Evolutionary conservation across 805 yeast genomes (phyloP).

Genomic region (Sungouiella thailandica): DNA sequence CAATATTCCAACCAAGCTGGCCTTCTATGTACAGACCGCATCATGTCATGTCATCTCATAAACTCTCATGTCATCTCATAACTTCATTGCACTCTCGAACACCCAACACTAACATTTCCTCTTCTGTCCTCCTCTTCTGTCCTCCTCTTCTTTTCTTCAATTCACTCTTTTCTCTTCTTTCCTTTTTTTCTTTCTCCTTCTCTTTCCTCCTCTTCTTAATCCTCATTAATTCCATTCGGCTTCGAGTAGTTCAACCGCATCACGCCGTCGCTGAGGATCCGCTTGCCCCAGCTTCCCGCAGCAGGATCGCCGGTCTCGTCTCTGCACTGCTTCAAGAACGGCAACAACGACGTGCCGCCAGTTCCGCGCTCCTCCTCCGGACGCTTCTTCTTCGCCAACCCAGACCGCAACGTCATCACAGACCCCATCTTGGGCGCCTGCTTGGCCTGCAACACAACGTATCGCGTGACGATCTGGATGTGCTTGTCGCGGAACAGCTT

Average conservation of each 20-base stretch:
- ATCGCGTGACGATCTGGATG: conserved; percentile 86
- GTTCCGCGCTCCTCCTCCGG: conserved; percentile 71
- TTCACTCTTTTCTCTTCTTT: too few species aligned
- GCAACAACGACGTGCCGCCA: conserved; percentile 89
- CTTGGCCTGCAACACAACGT: conserved; percentile 75
- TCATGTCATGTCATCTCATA: too few species aligned
- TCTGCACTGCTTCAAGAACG: conserved; percentile 90
- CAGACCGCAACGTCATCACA: conserved; percentile 58
- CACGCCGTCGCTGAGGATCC: conserved; percentile 56
- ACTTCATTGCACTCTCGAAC: too few species aligned
- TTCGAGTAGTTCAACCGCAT: conserved; percentile 37
- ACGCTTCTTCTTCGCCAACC: conserved; percentile 50
- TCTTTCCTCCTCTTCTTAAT: conserved; percentile 10
- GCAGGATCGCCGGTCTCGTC: conserved; percentile 95
- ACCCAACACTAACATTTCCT: too few species aligned
- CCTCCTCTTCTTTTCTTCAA: too few species aligned
- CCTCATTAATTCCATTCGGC: conserved; percentile 39
- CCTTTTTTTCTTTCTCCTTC: neutral
- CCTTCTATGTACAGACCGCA: too few species aligned
- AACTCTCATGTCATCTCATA: too few species aligned
- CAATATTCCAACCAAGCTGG: too few species aligned
- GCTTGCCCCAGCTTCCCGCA: conserved; percentile 87
- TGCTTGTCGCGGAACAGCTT: conserved; percentile 88
- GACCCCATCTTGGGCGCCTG: conserved; percentile 50
- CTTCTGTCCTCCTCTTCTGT: too few species aligned